Evolutionary conservation across 441 rosid species (phyloP), one percentile per base, ranked within the genome.

Genomic region (Croton laevigatus): DNA sequence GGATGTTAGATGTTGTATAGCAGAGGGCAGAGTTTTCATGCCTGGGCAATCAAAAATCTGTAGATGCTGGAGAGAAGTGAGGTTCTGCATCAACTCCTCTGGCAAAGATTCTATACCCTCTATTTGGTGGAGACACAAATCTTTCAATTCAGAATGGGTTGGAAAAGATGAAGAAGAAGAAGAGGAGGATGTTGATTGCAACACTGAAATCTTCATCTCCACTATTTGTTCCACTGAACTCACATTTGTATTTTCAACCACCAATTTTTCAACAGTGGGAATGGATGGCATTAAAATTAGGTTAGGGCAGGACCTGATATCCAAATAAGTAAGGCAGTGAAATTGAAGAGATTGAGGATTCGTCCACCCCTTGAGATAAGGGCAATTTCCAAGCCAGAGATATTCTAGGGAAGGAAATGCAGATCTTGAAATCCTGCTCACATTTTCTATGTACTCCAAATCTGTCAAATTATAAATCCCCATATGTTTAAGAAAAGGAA

Each of bases 301-400:
- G 6, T 63, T n/a, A 0, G 70, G 66, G 70, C 84, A 81, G 9
- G 58, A n/a, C 4, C 0, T 0, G 17, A 78, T 73, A 10, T 3
- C 11, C 42, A 81, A 53, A 4, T 57, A 8, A 34, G 72, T 46
- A 32, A 76, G 70, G 16, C 68, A 12, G 3, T 79, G 44, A 9
- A 40, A 40, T 40, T 40, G 7, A 9, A 40, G 44, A 8, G 6
- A 40, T 2, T 1, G 44, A 40, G 10, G 6, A 7, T 20, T 67
- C 64, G 71, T 19, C 76, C 76, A 79, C 45, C 77, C 77, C 81
- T 70, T 68, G 34, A 74, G 66, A 12, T 63, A 32, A n/a, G 17
- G 40, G 23, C 78, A 69, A 0, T 7, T 0, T 0, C 0, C 0
- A 2, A 75, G 22, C 0, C 0, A 0, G 37, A 78, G 69, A 3